phyloP scores from a whole-genome alignment of 768 basidiomycete species.

The Ramaria rubella region DNA sequence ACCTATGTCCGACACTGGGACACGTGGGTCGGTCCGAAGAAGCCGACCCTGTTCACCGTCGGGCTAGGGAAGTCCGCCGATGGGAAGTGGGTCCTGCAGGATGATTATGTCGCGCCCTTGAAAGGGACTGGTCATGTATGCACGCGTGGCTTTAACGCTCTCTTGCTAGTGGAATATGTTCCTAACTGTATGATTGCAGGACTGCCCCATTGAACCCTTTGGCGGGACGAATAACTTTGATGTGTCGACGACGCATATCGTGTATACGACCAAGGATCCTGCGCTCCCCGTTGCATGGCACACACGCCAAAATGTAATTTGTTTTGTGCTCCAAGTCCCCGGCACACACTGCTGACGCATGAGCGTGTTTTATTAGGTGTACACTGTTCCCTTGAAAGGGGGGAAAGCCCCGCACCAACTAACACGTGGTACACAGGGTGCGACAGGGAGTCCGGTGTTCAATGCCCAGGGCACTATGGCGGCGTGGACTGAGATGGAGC shows the following conservation, averaged over 20 bases:
- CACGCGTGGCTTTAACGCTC: conserved; percentile 12
- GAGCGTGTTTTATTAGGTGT: conserved; percentile 44
- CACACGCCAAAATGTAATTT: conserved; percentile 75
- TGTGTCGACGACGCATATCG: conserved; percentile 57
- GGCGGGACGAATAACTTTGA: conserved; percentile 81
- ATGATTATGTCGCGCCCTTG: conserved; percentile 51
- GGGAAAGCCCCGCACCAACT: conserved; percentile 51
- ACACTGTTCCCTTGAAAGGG: conserved; percentile 55
- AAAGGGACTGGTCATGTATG: conserved; percentile 66
- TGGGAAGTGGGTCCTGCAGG: conserved; percentile 47
- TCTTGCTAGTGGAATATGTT: conserved; percentile 4
- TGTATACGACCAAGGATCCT: conserved; percentile 85
- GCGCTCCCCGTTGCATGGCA: conserved; percentile 71
- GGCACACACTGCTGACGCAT: neutral
- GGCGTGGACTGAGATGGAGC: conserved; percentile 82
- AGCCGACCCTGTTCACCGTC: conserved; percentile 65
- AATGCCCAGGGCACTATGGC: conserved; percentile 59
- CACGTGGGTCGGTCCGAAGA: conserved; percentile 68
- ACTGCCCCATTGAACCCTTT: conserved; percentile 76
- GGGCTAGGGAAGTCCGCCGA: conserved; percentile 41
- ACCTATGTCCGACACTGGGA: conserved; percentile 75
- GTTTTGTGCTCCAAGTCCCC: no score
- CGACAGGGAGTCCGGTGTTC: conserved; percentile 68
- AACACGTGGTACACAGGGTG: conserved; percentile 81
- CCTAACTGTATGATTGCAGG: conserved; percentile 31